These are phyloP conservation scores for Juncus inflexus DNA, from an alignment of 176 grass and related monocot species.

Conservation along the genomic window DNA sequence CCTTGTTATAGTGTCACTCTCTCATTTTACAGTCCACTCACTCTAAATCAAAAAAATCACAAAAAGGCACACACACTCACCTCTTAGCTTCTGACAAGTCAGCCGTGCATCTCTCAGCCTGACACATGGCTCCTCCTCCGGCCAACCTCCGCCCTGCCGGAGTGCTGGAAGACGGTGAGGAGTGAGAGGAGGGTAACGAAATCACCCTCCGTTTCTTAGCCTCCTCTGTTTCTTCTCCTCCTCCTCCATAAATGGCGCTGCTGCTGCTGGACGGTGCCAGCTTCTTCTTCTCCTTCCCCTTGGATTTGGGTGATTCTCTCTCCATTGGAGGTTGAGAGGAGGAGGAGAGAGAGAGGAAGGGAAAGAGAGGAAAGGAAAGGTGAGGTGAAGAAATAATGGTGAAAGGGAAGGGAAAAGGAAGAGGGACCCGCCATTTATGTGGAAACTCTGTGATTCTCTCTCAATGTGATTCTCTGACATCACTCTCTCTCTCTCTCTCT, in stretches of 20 bases:
- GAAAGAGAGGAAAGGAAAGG: slow-evolving; percentile 39
- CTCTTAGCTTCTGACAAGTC: slow-evolving; percentile 63
- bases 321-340: slow-evolving; percentile 18
- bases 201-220: not conserved
- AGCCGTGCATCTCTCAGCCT: slow-evolving; percentile 70
- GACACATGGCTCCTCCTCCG: slow-evolving; percentile 49
- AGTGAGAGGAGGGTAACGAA: slow-evolving; percentile 1
- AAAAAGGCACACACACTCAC: slow-evolving; percentile 3
- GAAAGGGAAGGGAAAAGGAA: slow-evolving; percentile 16
- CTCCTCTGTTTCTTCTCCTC: not conserved
- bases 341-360: slow-evolving; percentile 31
- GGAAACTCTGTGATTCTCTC: too few species aligned
- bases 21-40: not conserved
- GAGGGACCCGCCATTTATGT: not conserved
- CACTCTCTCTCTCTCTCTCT: too few species aligned
- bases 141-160: slow-evolving; percentile 28
- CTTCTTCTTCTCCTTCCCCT: slow-evolving; percentile 25
- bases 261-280: not conserved
- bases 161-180: not conserved
- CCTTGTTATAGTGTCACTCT: not conserved
- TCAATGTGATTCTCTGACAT: too few species aligned
- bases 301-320: not conserved
- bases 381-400: not conserved
- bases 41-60: not conserved
- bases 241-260: slow-evolving; percentile 9